Base-by-base conservation (phyloP, 495 filamentous ascomycete genomes). In the Hypoxylon rickii region DNA sequence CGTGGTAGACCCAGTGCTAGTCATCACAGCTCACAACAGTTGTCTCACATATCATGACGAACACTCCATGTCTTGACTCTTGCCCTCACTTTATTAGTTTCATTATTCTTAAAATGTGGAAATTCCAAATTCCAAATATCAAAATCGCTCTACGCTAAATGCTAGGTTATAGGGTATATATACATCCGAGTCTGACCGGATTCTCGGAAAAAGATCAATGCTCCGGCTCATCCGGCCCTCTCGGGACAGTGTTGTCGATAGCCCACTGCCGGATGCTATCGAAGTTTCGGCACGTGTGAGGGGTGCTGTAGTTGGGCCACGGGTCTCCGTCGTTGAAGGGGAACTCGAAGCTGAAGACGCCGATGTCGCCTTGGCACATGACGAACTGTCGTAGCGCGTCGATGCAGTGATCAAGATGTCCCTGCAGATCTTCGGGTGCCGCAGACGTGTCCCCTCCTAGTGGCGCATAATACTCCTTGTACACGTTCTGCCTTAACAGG, bases 261-360 rank as follows among this genome's bases (percentile, higher is more conserved):
- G 72, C 77, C 78, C 78, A 81, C 40, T 76, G 65, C 51, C 66
- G 65, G 48, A 81, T 72, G 38, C 54, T 55, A 44, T 81, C 76
- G 51, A 77, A 80, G 37, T 80, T 79, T 13, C 77, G 60, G 65
- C 77, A 80, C 17, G 72, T 75, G 54, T 78, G 79, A 45, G 71
- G 71, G 15, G 73, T 73, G 58, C 72, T 69, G 44, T 78, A 76
- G 64, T 79, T 70, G 3, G 77, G 77, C 75, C 75, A 78, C 43
- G 74, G 69, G 33, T 73, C 66, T 20, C 70, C 71, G 46, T 72
- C 69, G 19, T 67, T 63, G 51, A 72, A 69, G 0, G 61, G 68
- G 41, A 58, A 62, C 31, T 75, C 63, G 65, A 80, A 80, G n/a
- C 77, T 80, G 53, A 80, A 79, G 8, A 82, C 72, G 20, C 75